phyloP scores from a whole-genome alignment of 2,329 filamentous ascomycete species.

The Colletotrichum tamarilloi region DNA sequence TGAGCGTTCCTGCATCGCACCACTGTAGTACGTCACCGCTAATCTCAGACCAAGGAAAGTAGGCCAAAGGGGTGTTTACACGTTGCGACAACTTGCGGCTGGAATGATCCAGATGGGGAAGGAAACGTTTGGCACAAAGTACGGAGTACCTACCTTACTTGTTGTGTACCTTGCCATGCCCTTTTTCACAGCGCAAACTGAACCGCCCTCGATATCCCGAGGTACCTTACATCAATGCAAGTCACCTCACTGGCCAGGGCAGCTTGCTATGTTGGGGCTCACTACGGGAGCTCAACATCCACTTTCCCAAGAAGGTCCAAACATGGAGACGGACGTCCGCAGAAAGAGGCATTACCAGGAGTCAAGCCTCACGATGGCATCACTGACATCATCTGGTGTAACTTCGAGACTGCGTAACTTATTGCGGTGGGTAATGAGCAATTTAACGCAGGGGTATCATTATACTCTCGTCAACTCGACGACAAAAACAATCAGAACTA shows the following conservation, averaged over 20 bases:
- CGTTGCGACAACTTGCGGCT: constrained; percentile 31
- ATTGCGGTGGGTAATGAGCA: neutral
- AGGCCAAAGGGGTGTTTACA: constrained; percentile 29
- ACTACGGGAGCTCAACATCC: constrained; percentile 6
- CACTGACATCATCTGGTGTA: constrained; percentile 14
- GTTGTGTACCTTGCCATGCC: too few species aligned
- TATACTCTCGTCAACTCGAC: constrained; percentile 28
- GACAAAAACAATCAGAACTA: constrained; percentile 21
- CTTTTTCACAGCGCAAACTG: neutral
- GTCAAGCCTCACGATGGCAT: constrained; percentile 18
- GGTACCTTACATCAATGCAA: constrained; percentile 19
- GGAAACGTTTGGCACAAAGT: constrained; percentile 1
- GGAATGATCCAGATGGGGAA: constrained; percentile 31
- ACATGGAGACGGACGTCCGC: constrained; percentile 2
- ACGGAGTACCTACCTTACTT: neutral
- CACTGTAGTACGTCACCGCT: constrained; percentile 33
- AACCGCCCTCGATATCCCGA: neutral
- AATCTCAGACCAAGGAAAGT: constrained; percentile 26
- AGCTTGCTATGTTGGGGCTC: constrained; percentile 17
- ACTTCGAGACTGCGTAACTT: neutral
- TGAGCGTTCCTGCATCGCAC: constrained; percentile 34
- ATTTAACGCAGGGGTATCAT: constrained; percentile 30
- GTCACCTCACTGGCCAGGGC: constrained; percentile 6
- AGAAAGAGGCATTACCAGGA: constrained; percentile 2
- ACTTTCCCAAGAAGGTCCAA: neutral